A percentile compares a stretch with the other conserved stretches of the same genome.
phyloP scores from a whole-genome alignment of 2,329 filamentous ascomycete species.

The Pseudocercospora fuligena region DNA sequence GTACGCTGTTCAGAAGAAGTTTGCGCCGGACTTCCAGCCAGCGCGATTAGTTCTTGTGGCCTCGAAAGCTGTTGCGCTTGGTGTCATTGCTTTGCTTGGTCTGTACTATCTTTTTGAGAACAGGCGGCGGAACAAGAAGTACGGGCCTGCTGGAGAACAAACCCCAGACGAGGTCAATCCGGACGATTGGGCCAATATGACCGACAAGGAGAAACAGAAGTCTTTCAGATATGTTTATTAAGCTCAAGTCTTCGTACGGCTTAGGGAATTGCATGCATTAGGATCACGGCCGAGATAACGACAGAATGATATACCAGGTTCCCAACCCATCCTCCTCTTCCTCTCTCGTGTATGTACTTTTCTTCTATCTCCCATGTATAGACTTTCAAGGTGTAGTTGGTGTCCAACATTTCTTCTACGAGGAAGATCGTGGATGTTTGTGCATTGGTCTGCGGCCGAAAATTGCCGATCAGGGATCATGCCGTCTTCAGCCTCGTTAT shows the following conservation, averaged over 20 bases:
- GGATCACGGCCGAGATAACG: constrained; percentile 7
- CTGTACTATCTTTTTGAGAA: constrained; percentile 38
- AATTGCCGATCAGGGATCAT: constrained; percentile 4
- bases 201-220: constrained; percentile 20
- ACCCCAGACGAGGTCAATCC: constrained; percentile 7
- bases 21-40: constrained; percentile 46
- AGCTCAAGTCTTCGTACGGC: no score
- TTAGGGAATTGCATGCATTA: background rate
- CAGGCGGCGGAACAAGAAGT: constrained; percentile 20
- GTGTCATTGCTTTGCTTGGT: constrained; percentile 52
- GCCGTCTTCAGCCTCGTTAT: background rate
- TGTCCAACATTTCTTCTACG: background rate
- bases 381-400: background rate
- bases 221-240: constrained; percentile 24
- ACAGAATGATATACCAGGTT: background rate
- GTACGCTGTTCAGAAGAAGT: constrained; percentile 44
- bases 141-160: constrained; percentile 11
- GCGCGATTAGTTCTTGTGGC: constrained; percentile 49
- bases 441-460: background rate
- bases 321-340: background rate
- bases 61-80: constrained; percentile 39
- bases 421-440: constrained; percentile 3
- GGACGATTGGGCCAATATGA: constrained; percentile 24
- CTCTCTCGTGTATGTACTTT: background rate
- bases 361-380: background rate